Conservation (phyloP, 495 filamentous ascomycete species). For the Penicillium canariense region DNA sequence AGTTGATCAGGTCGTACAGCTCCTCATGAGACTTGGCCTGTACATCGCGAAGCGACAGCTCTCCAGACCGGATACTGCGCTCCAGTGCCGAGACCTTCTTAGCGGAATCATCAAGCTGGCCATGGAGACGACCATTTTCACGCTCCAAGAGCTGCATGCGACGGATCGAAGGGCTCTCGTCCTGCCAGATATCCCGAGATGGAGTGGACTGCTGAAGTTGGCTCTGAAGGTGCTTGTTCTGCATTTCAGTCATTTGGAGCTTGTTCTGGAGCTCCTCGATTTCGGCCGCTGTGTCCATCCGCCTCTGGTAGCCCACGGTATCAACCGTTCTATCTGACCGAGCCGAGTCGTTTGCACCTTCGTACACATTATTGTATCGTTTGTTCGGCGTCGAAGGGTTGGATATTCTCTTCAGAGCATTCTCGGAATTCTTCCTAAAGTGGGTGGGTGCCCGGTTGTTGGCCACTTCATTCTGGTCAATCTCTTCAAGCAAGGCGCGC, state of each 20-base stretch:
- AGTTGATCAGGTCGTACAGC: constrained; percentile 88
- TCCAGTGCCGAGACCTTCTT: constrained; percentile 92
- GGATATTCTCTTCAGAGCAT: constrained; percentile 61
- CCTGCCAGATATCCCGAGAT: constrained; percentile 58
- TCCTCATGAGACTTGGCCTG: constrained; percentile 95
- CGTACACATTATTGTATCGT: constrained; percentile 64
- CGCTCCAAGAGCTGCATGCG: constrained; percentile 90
- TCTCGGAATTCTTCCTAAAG: constrained; percentile 69
- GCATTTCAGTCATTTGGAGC: constrained; percentile 93
- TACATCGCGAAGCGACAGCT: constrained; percentile 85
- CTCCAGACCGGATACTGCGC: constrained; percentile 81
- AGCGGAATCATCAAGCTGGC: constrained; percentile 90
- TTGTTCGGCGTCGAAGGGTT: constrained; percentile 74
- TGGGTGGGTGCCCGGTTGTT: constrained; percentile 76
- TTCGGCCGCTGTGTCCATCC: constrained; percentile 88
- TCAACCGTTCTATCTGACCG: constrained; percentile 89
- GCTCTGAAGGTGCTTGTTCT: constrained; percentile 89
- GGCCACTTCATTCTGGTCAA: constrained; percentile 78
- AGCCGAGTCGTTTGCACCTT: constrained; percentile 68
- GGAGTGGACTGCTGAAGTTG: constrained; percentile 70
- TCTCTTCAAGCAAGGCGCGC: constrained; percentile 76
- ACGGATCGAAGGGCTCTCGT: constrained; percentile 79
- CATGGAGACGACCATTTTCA: constrained; percentile 88
- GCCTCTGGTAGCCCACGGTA: constrained; percentile 81
- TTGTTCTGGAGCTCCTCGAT: constrained; percentile 93